phyloP scores from a whole-genome alignment of 2,329 filamentous ascomycete genomes.

The Huntiella abstrusa region DNA sequence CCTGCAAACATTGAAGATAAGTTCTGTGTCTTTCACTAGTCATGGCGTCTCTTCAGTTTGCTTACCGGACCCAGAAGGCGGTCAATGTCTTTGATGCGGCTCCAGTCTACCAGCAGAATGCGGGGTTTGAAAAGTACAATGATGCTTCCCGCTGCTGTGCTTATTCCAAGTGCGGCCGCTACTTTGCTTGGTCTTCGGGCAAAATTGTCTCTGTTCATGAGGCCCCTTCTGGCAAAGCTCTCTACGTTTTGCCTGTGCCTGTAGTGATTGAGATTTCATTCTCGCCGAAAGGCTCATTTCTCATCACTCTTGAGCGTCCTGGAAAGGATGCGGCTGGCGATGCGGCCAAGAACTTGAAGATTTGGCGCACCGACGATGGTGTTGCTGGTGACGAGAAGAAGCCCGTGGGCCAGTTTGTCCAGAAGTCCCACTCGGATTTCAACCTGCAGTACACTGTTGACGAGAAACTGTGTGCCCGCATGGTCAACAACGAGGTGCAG shows the following conservation, averaged over 20 bases:
- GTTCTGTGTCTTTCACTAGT: conserved; percentile 73
- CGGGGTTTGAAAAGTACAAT: conserved; percentile 73
- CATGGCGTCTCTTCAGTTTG: conserved; percentile 94
- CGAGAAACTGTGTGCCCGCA: conserved; percentile 80
- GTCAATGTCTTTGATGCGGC: conserved; percentile 87
- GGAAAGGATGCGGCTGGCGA: conserved; percentile 56
- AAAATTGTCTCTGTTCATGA: conserved; percentile 77
- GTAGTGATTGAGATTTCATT: conserved; percentile 92
- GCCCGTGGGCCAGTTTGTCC: conserved; percentile 76
- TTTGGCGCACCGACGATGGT: conserved; percentile 70
- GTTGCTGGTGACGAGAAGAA: conserved; percentile 45
- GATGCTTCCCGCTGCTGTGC: conserved; percentile 86
- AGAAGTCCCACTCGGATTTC: conserved; percentile 90
- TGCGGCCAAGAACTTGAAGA: conserved; percentile 55
- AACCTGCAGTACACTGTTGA: conserved; percentile 93
- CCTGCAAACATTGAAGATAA: conserved; percentile 12
- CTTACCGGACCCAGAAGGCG: conserved; percentile 90
- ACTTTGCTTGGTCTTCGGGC: conserved; percentile 84
- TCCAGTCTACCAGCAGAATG: conserved; percentile 67
- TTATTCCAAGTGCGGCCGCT: conserved; percentile 85
- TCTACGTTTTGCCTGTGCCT: conserved; percentile 56
- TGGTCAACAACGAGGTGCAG: conserved; percentile 93
- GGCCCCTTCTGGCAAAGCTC: conserved; percentile 52
- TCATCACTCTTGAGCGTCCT: conserved; percentile 93
- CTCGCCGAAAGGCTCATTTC: conserved; percentile 75